Base-by-base conservation (phyloP, 768 basidiomycete species). In the Russula olivacea region DNA sequence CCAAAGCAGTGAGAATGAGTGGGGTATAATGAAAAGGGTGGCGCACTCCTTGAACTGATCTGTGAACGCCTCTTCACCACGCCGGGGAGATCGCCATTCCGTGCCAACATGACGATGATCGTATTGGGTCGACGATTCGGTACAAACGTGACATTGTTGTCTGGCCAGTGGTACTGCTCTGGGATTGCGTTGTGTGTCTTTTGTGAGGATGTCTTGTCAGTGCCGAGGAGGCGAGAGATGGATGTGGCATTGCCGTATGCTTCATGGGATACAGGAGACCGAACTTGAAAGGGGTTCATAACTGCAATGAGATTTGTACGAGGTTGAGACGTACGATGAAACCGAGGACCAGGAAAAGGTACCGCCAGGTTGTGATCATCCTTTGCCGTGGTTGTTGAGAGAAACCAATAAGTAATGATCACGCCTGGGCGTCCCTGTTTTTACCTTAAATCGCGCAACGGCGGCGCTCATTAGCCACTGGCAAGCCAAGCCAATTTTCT, bases 21-120 rank as follows among this genome's bases (percentile, higher is more conserved):
- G 54, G 23, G 28, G 43, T 15, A 32, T 2, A 63, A 62, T 28
- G 77, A 79, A 54, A 14, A 45, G 75, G 71, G 43, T 4, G 49
- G 67, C 79, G 47, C 59, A 86, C 83, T 76, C 73, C 70, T 87
- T 89, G 75, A 92, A 91, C 40, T 85, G 81, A 7, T 87, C 83
- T 3, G 81, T 80, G 71, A 91, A 92, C 0, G 82, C 82, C 67
- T 85, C 85, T 73, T 74, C 23, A 78, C 64, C 40, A 83, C 76
- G 3, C 77, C 76, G n/a, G 68, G 56, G 30, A 81, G 68, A 61
- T 80, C 79, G 8, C 72, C 66, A 66, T 81, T 80, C 19, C 80
- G 72, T 4, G 79, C 81, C 34, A 85, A 73, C 28, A 83, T 73
- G 45, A 84, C 83, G 69, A 84, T 82, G 2, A 78, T 79, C 6